Evolutionary conservation across 371 early-diverging fungal genomes (phyloP), one percentile per base, ranked within the genome.

Genomic region (Mucor mucedo): DNA sequence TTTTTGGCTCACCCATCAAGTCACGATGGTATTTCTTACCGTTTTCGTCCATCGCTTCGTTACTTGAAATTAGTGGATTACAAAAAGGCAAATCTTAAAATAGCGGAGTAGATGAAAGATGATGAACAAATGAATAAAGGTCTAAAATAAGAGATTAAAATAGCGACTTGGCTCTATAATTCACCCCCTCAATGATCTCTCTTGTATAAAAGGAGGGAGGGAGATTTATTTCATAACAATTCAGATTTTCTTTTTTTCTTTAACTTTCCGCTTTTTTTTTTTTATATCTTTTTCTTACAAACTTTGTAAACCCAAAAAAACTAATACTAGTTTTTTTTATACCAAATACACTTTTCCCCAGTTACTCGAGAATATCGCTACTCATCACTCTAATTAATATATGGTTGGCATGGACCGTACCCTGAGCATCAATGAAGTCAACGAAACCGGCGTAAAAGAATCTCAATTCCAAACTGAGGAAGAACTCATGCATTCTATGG

Each of bases 401-500:
- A 66, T 66, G 65, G 66, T 68, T 72, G 72, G 71, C 67, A 71
- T 66, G 66, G 61, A 57, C 66, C 64, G 60, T 66, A 58, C 53
- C 58, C 60, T 64, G 54, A 70, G 30, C 58, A 57, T 50, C 44
- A 62, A 61, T 52, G 75, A 66, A 49, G 69, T 68, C 10, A 67
- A 71, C 50, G 68, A 77, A 60, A 63, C 79, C 21, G 78, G 72
- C 41, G 70, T 63, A 41, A 53, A 47, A 27, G 69, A 64, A 29
- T 62, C 58, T 59, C 47, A 48, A n/a, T 62, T 45, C 33, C 71
- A 71, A 65, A 64, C 71, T 13, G 84, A 85, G 54, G 74, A 75
- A 49, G 78, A 74, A 40, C 60, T 83, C 45, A 70, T 83, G 47
- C 80, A 79, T 8, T 80, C 79, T 35, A 76, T 85, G 60, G 85